Evolutionary conservation across 176 grass and related monocot species (phyloP).

Genomic region (Chloris gayana): DNA sequence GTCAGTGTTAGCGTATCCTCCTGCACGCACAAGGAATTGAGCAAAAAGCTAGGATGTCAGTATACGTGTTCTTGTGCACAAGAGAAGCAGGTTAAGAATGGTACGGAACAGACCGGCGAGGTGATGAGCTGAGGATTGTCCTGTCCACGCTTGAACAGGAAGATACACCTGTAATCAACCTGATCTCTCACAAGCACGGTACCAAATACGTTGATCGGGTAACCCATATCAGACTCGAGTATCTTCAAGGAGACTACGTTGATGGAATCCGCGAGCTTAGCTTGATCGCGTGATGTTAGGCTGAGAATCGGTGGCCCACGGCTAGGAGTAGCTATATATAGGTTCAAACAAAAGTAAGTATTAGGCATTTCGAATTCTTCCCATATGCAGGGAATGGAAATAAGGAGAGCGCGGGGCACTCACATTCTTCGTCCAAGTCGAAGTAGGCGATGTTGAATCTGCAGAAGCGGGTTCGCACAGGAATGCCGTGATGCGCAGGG

Average conservation of each 20-base stretch:
- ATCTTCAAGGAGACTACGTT: background rate
- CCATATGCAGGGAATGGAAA: too few species aligned
- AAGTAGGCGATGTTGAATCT: background rate
- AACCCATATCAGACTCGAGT: background rate
- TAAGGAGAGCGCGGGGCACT: background rate
- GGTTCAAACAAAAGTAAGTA: too few species aligned
- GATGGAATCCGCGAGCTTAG: background rate
- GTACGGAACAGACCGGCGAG: background rate
- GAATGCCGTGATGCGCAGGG: background rate
- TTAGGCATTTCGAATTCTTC: too few species aligned
- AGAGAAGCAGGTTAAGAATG: too few species aligned
- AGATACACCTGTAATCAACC: background rate
- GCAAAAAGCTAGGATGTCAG: too few species aligned
- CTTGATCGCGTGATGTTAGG: background rate
- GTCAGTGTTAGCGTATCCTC: background rate
- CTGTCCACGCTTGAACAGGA: background rate
- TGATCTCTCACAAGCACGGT: background rate
- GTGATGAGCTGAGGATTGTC: background rate
- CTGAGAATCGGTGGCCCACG: background rate
- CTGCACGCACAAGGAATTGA: background rate
- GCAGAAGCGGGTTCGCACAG: background rate
- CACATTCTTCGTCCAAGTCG: background rate
- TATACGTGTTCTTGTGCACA: too few species aligned
- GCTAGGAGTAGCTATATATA: background rate
- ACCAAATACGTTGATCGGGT: background rate